Conservation (phyloP, 805 yeast species). For the Jamesozyma gamospora region DNA sequence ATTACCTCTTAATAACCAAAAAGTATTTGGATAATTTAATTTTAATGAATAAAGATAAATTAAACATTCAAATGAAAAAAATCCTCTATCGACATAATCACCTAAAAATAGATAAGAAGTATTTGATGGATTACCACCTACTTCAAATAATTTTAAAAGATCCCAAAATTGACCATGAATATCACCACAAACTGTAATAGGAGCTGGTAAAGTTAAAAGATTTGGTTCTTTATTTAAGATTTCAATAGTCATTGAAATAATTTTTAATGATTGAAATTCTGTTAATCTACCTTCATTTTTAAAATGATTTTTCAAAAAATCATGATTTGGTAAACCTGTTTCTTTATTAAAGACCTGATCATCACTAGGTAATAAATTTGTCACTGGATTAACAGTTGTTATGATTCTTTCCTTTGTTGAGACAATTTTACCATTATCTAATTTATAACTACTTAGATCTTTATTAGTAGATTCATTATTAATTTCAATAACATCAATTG, state of each 20-base stretch:
- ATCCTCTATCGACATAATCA: slow-evolving; percentile 93
- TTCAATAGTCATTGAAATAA: slow-evolving; percentile 54
- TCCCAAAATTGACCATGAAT: slow-evolving; percentile 95
- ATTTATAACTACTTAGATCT: slow-evolving; percentile 22
- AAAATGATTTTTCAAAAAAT: slow-evolving; percentile 64
- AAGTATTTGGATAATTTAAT: slow-evolving; percentile 58
- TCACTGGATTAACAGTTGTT: slow-evolving; percentile 53
- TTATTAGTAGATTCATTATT: too few relatives aligned
- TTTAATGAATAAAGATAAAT: slow-evolving; percentile 71
- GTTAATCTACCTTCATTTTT: slow-evolving; percentile 69
- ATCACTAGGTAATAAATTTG: slow-evolving; percentile 53
- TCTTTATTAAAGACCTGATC: slow-evolving; percentile 47
- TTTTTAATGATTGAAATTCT: slow-evolving; percentile 58
- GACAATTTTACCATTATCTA: slow-evolving; percentile 42
- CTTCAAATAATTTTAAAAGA: slow-evolving; percentile 80
- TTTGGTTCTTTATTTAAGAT: slow-evolving; percentile 66
- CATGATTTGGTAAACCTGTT: slow-evolving; percentile 62
- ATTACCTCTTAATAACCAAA: slow-evolving; percentile 84
- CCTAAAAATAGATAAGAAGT: slow-evolving; percentile 80
- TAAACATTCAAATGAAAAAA: slow-evolving; percentile 75
- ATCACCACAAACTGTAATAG: slow-evolving; percentile 94
- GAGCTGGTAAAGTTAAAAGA: slow-evolving; percentile 73
- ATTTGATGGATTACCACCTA: slow-evolving; percentile 77
- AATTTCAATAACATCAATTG: too few relatives aligned
- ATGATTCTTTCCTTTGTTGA: slow-evolving; percentile 45